Base-by-base conservation (phyloP, 495 filamentous ascomycete genomes). In the Aspergillus leporis region DNA sequence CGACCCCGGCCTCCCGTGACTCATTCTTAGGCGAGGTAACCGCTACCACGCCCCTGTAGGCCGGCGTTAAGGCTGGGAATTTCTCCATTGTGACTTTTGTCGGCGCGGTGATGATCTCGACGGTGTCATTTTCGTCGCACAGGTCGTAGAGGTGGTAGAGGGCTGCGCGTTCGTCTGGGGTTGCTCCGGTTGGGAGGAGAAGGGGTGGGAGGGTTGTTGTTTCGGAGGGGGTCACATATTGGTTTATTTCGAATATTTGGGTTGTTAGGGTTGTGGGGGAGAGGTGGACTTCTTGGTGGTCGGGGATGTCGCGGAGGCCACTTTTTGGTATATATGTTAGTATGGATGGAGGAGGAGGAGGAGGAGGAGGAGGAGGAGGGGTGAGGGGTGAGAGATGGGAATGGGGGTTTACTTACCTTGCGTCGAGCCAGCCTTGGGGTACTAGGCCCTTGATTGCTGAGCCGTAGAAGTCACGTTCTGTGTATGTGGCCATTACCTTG, bases 231-330 rank as follows among this genome's bases (percentile, higher is more conserved):
- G 70, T 58, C 19, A 94, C 87, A 56, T 85, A 83, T 74, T 96
- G 86, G 55, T 87, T 85, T 72, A 98, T 89, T 56, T 98, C 94
- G 77, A 97, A 78, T 70, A 95, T 92, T 64, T 96, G 83, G 75
- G 81, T 89, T 25, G 90, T 88, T 65, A 86, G 83, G 51, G 93
- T 91, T 57, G 88, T 84, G 19, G 72, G 71, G 69, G 91, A 91
- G 71, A 98, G 86, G 73, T 86, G 96, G 64, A 97, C 87, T 80
- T 98, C 94, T 76, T 98, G 92, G 73, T 96, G 86, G 70, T 97
- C 90, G 48, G 94, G 94, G 41, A 98, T 85, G 78, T 93, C 85
- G 69, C 94, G 91, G 70, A 97, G 84, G 53, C 78, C 80, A 75
- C 90, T 95, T 21, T 31, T 31, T 21, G 25, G 25, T 5, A 0